phyloP scores from a whole-genome alignment of 2,329 filamentous ascomycete genomes.

The Periconia digitata region DNA sequence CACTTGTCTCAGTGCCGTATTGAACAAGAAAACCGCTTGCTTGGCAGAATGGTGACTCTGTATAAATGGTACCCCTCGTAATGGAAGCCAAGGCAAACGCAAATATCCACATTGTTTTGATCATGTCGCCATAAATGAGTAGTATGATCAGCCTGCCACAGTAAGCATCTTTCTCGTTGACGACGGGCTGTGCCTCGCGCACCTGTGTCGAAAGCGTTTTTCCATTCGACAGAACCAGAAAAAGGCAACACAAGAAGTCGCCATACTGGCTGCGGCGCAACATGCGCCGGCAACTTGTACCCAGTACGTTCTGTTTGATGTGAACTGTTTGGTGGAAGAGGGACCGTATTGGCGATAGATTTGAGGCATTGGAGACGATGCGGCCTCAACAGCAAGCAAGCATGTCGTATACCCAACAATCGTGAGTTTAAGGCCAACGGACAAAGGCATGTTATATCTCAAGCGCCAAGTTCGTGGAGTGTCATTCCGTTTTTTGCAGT shows the following conservation, averaged over 20 bases:
- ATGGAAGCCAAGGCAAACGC: constrained; percentile 65
- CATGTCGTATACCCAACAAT: background rate
- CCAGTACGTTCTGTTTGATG: background rate
- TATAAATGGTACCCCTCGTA: constrained; percentile 52
- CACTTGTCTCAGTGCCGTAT: constrained; percentile 66
- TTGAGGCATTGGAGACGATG: constrained; percentile 9
- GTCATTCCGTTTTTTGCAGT: background rate
- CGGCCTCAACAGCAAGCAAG: background rate
- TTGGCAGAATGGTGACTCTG: constrained; percentile 64
- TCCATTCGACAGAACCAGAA: constrained; percentile 77
- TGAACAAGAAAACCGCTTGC: constrained; percentile 68
- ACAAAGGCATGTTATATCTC: background rate
- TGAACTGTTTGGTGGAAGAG: background rate
- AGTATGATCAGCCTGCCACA: constrained; percentile 68
- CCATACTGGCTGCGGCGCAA: constrained; percentile 55
- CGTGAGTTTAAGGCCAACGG: background rate
- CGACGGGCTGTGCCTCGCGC: constrained; percentile 29
- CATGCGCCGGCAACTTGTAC: constrained; percentile 39
- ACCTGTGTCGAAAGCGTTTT: constrained; percentile 73
- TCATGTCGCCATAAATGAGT: constrained; percentile 70
- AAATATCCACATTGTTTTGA: constrained; percentile 70
- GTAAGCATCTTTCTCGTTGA: background rate
- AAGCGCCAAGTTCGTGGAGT: background rate
- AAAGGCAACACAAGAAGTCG: constrained; percentile 58
- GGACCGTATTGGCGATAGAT: constrained; percentile 4